Percentiles rank a stretch among this genome's conserved stretches.
These are phyloP conservation scores for Candida maltosa DNA, from an alignment of 805 yeast species.

Conservation along the genomic window DNA sequence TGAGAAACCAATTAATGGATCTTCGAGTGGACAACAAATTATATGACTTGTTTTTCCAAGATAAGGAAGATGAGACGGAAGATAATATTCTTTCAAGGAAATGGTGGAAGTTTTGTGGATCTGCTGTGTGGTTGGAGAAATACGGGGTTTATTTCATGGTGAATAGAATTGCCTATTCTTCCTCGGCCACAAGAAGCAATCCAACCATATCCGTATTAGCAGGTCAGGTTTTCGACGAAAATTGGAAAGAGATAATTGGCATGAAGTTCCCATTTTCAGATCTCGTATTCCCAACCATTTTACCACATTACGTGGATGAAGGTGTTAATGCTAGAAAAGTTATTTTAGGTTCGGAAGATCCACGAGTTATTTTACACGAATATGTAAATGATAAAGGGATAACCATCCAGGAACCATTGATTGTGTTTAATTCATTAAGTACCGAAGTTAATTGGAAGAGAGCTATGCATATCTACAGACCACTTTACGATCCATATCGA, in stretches of 20 bases:
- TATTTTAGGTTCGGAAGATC: constrained; percentile 14
- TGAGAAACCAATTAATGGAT: constrained; percentile 9
- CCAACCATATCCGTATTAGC: constrained; percentile 23
- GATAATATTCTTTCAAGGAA: constrained; percentile 8
- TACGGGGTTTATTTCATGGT: constrained; percentile 27
- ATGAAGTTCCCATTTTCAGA: constrained; percentile 7
- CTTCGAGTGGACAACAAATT: constrained; percentile 7
- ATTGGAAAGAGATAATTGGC: constrained; percentile 17
- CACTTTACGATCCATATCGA: constrained; percentile 10
- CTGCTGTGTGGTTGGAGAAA: constrained; percentile 24
- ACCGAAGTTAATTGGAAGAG: constrained; percentile 13
- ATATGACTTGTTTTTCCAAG: constrained; percentile 10
- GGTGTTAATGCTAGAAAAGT: constrained; percentile 2
- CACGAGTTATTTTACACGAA: constrained; percentile 13
- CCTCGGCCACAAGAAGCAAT: constrained; percentile 15
- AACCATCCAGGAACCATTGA: constrained; percentile 17
- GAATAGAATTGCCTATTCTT: constrained; percentile 22
- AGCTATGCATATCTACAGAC: constrained; percentile 19
- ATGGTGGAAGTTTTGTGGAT: constrained; percentile 13
- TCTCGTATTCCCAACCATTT: constrained; percentile 9
- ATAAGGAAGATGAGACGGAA: constrained; percentile 10
- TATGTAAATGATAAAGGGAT: constrained; percentile 7
- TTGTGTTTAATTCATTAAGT: constrained; percentile 18
- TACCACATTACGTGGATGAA: constrained; percentile 9
- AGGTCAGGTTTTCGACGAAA: constrained; percentile 16